These are phyloP conservation scores for Onygenales sp. DNA, from an alignment of 2,329 filamentous ascomycete species.

Conservation along the genomic window DNA sequence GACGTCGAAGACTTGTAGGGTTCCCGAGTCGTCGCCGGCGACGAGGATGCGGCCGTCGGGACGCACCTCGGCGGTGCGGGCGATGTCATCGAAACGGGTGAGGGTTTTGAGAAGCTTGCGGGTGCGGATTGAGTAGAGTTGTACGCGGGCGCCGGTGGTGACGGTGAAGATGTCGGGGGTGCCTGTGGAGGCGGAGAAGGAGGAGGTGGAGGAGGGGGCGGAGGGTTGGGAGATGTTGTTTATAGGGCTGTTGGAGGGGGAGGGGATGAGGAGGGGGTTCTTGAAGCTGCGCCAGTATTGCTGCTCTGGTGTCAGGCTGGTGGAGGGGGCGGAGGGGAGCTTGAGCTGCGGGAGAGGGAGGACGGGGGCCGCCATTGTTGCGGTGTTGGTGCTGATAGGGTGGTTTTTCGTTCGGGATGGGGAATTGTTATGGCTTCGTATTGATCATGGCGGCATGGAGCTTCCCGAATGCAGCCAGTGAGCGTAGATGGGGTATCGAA, in stretches of 20 bases:
- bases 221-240: slow-evolving; percentile 75
- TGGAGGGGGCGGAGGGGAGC: slow-evolving; percentile 71
- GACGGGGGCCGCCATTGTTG: slow-evolving; percentile 73
- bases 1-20: slow-evolving; percentile 92
- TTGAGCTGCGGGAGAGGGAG: slow-evolving; percentile 70
- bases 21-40: slow-evolving; percentile 82
- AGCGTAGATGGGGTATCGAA: neutral
- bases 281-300: slow-evolving; percentile 94
- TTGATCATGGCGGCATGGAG: neutral
- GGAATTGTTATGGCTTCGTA: neutral
- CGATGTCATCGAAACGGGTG: slow-evolving; percentile 83
- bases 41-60: slow-evolving; percentile 81
- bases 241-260: slow-evolving; percentile 79
- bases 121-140: slow-evolving; percentile 87
- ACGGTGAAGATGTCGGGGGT: slow-evolving; percentile 68
- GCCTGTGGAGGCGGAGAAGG: slow-evolving; percentile 44
- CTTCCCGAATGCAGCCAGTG: neutral
- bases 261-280: slow-evolving; percentile 80
- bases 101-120: slow-evolving; percentile 91
- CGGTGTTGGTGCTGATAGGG: neutral
- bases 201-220: slow-evolving; percentile 34
- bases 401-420: neutral
- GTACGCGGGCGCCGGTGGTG: slow-evolving; percentile 86
- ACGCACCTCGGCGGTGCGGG: slow-evolving; percentile 79
- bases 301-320: slow-evolving; percentile 75